Percentiles rank a stretch among this genome's conserved stretches.
Evolutionary conservation across 1,284 basidiomycete genomes (phyloP).

Genomic region (Ustilago tritici): DNA sequence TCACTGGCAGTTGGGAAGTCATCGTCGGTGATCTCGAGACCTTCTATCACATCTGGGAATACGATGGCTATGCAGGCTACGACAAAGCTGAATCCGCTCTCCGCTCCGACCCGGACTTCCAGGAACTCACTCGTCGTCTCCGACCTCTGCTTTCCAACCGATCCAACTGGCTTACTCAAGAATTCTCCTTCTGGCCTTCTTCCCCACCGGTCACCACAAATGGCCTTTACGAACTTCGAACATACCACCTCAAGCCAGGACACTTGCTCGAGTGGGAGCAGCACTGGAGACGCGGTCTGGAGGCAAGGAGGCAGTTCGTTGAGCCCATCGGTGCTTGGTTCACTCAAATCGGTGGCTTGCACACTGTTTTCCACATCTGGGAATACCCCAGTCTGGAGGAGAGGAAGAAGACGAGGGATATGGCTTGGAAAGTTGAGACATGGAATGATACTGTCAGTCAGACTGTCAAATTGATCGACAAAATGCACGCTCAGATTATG

Average conservation of each 20-base stretch:
- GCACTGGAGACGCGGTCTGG: conserved; percentile 66
- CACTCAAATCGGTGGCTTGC: conserved; percentile 64
- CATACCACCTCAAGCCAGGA: conserved; percentile 66
- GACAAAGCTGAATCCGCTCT: conserved; percentile 51
- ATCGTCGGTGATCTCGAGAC: conserved; percentile 65
- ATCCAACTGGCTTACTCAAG: conserved; percentile 66
- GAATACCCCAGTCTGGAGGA: conserved; percentile 64
- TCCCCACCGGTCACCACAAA: conserved; percentile 43
- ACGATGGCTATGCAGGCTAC: conserved; percentile 65
- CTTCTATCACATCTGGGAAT: conserved; percentile 68
- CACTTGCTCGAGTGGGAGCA: conserved; percentile 66
- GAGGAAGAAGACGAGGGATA: conserved; percentile 65
- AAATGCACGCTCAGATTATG: conserved; percentile 69
- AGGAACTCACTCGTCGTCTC: conserved; percentile 37
- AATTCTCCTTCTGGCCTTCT: conserved; percentile 67
- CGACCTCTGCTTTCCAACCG: conserved; percentile 50
- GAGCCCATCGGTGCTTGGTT: conserved; percentile 68
- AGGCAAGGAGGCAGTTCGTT: conserved; percentile 63
- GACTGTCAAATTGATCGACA: conserved; percentile 67
- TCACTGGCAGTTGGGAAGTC: conserved; percentile 65
- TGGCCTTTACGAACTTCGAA: conserved; percentile 63
- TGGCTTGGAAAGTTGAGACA: conserved; percentile 68
- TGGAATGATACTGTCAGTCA: conserved; percentile 67
- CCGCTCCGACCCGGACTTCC: conserved; percentile 40
- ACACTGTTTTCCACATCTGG: conserved; percentile 68